Conservation (phyloP, 305 asterid genomes). For the Rubia occidens region DNA sequence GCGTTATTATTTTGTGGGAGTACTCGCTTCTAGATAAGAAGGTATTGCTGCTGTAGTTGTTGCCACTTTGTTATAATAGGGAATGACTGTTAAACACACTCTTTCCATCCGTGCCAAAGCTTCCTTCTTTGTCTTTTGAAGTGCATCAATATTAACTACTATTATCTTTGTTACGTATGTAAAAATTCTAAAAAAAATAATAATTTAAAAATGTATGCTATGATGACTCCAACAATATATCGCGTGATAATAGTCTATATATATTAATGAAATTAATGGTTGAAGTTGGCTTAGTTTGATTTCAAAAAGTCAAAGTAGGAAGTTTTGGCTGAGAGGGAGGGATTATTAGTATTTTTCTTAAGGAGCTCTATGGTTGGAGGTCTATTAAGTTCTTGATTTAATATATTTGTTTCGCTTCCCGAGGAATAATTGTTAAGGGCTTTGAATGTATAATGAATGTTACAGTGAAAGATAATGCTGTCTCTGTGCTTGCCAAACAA, state of each 20-base stretch:
- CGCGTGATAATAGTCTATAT: neutral
- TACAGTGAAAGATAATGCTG: neutral
- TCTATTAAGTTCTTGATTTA: neutral
- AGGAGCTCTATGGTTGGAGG: neutral
- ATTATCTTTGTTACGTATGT: no score
- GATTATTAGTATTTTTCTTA: neutral
- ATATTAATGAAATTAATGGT: no score
- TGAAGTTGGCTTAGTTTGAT: no score
- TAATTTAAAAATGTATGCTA: no score
- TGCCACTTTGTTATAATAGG: neutral
- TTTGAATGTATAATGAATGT: neutral
- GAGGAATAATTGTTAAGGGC: neutral
- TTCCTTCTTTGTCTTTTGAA: no score
- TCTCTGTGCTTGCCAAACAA: neutral
- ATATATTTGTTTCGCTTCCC: neutral
- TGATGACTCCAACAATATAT: no score
- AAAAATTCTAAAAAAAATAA: no score
- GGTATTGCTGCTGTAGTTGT: slow-evolving; percentile 27
- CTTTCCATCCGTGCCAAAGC: no score
- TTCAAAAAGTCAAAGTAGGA: no score
- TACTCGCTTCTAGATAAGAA: slow-evolving; percentile 43
- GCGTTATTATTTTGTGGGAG: slow-evolving; percentile 74
- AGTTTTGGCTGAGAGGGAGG: no score
- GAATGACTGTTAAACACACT: neutral
- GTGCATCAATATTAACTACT: no score